Conservation (phyloP, 83 land plant species). For the Thuja plicata region DNA sequence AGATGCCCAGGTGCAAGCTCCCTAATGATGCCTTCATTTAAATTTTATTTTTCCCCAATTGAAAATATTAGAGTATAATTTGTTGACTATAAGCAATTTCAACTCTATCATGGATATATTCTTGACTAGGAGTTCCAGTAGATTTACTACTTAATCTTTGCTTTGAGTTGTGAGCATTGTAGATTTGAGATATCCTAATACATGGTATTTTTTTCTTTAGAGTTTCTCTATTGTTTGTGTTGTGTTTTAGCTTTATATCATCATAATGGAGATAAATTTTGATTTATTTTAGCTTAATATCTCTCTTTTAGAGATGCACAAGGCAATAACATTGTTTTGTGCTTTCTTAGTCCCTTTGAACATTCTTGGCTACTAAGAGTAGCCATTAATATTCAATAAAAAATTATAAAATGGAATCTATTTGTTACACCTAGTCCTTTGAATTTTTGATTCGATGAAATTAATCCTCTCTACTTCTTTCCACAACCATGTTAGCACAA, state of each 20-base stretch:
- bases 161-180: not conserved
- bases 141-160: not conserved
- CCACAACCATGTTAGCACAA: not conserved
- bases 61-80: not conserved
- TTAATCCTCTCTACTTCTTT: not conserved
- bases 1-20: not conserved
- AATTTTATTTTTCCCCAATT: not conserved
- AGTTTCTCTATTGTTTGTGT: not conserved
- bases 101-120: not conserved
- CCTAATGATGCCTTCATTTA: not conserved
- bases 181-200: not conserved
- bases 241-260: not conserved
- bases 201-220: not conserved
- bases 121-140: not conserved
- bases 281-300: not conserved
- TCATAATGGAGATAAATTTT: no score
- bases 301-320: not conserved
- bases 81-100: not conserved
- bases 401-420: no score
- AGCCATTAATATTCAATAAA: not conserved
- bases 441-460: not conserved
- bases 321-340: not conserved
- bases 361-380: not conserved
- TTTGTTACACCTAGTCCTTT: not conserved
- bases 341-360: not conserved